Evolutionary conservation across 176 grass and related monocot genomes (phyloP).

Genomic region (Tillandsia fasciculata): DNA sequence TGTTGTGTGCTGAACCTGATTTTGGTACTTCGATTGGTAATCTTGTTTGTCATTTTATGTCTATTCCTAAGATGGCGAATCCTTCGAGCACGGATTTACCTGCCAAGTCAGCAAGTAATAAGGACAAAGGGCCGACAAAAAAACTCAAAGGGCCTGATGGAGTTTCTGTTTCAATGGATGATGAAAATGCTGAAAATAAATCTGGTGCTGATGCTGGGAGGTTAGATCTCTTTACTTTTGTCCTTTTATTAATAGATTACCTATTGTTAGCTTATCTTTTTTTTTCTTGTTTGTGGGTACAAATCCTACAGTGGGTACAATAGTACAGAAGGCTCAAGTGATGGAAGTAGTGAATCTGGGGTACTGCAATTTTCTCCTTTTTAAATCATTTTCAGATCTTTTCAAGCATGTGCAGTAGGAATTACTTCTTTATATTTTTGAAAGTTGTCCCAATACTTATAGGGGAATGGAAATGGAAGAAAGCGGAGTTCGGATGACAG

Average conservation of each 20-base stretch:
- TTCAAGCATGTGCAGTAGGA: constrained; percentile 3
- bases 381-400: not conserved
- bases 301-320: constrained; percentile 38
- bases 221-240: constrained; percentile 20
- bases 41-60: not conserved
- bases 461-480: not conserved
- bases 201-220: not conserved
- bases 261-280: not conserved
- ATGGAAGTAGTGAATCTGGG: constrained; percentile 36
- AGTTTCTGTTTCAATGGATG: constrained; percentile 31
- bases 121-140: constrained; percentile 36
- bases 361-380: constrained; percentile 19
- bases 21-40: not conserved
- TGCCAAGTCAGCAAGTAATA: constrained; percentile 49
- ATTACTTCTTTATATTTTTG: not conserved
- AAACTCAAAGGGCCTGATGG: constrained; percentile 49
- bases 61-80: constrained; percentile 41
- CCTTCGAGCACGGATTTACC: constrained; percentile 48
- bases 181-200: constrained; percentile 46
- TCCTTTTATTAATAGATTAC: not conserved
- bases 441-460: not conserved
- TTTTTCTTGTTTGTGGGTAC: constrained; percentile 3
- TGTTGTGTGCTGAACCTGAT: not conserved
- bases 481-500: not conserved
- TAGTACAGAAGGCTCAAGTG: constrained; percentile 59